A percentile compares a stretch with the other conserved stretches of the same genome.
These are phyloP conservation scores for Beauveria australis DNA, from an alignment of 2,329 filamentous ascomycete species.

Conservation along the genomic window DNA sequence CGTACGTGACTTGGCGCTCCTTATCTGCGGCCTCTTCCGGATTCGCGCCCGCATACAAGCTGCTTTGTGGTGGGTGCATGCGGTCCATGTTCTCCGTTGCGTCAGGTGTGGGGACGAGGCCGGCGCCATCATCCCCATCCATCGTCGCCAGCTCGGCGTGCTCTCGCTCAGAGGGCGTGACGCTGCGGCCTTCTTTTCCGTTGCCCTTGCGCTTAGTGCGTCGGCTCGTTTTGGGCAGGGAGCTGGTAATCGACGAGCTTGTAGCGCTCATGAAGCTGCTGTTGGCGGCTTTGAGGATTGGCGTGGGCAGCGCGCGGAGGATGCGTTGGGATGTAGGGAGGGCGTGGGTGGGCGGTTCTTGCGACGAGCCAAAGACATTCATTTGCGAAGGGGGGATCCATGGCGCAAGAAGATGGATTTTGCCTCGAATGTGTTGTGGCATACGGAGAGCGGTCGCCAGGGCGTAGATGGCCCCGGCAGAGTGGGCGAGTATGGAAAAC, in stretches of 20 bases:
- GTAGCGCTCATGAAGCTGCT: slow-evolving; percentile 92
- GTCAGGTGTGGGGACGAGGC: slow-evolving; percentile 17
- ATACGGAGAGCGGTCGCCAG: slow-evolving; percentile 90
- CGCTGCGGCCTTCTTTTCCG: slow-evolving; percentile 29
- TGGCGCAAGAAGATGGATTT: slow-evolving; percentile 87
- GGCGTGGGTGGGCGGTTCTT: slow-evolving; percentile 72
- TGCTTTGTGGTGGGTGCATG: slow-evolving; percentile 26
- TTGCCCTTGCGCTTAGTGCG: slow-evolving; percentile 52
- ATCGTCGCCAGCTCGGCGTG: slow-evolving; percentile 25
- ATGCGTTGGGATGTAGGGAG: slow-evolving; percentile 90
- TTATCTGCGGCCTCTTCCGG: slow-evolving; percentile 57
- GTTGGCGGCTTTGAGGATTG: slow-evolving; percentile 88
- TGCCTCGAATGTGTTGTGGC: slow-evolving; percentile 89
- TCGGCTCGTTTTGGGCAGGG: slow-evolving; percentile 58
- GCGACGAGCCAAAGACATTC: slow-evolving; percentile 65
- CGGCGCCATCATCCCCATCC: slow-evolving; percentile 17
- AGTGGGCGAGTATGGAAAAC: slow-evolving; percentile 93
- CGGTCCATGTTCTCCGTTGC: slow-evolving; percentile 43
- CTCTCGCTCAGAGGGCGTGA: slow-evolving; percentile 41
- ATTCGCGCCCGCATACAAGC: slow-evolving; percentile 27
- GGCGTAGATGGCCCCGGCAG: slow-evolving; percentile 95
- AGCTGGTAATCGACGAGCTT: slow-evolving; percentile 75
- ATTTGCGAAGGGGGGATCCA: slow-evolving; percentile 97
- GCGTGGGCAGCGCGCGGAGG: slow-evolving; percentile 78
- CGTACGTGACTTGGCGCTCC: slow-evolving; percentile 68